phyloP scores from a whole-genome alignment of 306 rosid species.

The Gastrolobium bilobum region DNA sequence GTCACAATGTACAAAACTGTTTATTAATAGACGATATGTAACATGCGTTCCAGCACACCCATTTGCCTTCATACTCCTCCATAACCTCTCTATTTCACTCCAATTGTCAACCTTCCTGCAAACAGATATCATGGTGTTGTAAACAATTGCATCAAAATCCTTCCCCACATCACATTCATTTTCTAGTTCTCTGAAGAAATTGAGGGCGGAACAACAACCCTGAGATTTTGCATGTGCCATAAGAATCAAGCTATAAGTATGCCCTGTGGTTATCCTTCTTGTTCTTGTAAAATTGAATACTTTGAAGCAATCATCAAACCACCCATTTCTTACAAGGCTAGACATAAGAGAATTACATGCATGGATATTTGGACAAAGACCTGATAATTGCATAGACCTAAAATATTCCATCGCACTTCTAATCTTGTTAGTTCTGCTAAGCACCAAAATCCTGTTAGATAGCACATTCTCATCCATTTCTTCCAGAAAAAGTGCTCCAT shows the following conservation, averaged over 20 bases:
- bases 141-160: slow-evolving; percentile 73
- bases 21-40: slow-evolving; percentile 74
- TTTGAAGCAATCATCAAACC: slow-evolving; percentile 68
- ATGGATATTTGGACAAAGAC: slow-evolving; percentile 77
- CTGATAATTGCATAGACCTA: slow-evolving; percentile 75
- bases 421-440: slow-evolving; percentile 79
- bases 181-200: slow-evolving; percentile 65
- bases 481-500: slow-evolving; percentile 65
- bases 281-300: slow-evolving; percentile 66
- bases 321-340: slow-evolving; percentile 77
- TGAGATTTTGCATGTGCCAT: slow-evolving; percentile 65
- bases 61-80: slow-evolving; percentile 78
- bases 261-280: slow-evolving; percentile 68
- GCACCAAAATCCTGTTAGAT: slow-evolving; percentile 78
- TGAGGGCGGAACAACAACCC: slow-evolving; percentile 65
- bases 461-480: slow-evolving; percentile 69
- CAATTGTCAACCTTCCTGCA: slow-evolving; percentile 73
- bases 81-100: slow-evolving; percentile 79
- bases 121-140: slow-evolving; percentile 85
- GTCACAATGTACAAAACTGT: slow-evolving; percentile 67
- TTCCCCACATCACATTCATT: slow-evolving; percentile 56
- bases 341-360: slow-evolving; percentile 86
- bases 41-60: slow-evolving; percentile 59
- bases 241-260: slow-evolving; percentile 82
- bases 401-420: slow-evolving; percentile 82